phyloP scores from a whole-genome alignment of 2,329 filamentous ascomycete species.

The Trichoderma sp. region DNA sequence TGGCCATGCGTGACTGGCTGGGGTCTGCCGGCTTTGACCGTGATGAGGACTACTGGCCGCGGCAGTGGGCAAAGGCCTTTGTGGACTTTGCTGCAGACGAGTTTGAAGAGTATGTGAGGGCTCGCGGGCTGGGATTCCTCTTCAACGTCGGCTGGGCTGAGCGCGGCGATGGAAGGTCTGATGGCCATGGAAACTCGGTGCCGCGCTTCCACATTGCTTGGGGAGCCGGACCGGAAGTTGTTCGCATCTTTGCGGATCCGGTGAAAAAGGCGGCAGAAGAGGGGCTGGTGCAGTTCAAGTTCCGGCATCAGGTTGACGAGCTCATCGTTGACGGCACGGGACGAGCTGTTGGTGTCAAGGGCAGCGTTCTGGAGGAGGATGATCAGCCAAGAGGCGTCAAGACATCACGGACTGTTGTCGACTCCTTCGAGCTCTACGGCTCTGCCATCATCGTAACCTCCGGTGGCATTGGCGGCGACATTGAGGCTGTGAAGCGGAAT shows the following conservation, averaged over 20 bases:
- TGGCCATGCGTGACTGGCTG: slow-evolving; percentile 62
- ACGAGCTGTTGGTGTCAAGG: slow-evolving; percentile 54
- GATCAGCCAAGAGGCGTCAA: slow-evolving; percentile 53
- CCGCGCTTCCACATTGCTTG: slow-evolving; percentile 64
- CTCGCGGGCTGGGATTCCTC: slow-evolving; percentile 53
- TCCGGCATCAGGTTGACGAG: slow-evolving; percentile 59
- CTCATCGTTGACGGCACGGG: slow-evolving; percentile 55
- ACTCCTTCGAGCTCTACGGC: slow-evolving; percentile 55
- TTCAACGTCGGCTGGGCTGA: slow-evolving; percentile 62
- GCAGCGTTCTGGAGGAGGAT: slow-evolving; percentile 54
- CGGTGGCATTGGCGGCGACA: slow-evolving; percentile 62
- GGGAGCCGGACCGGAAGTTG: slow-evolving; percentile 62
- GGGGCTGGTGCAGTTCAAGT: slow-evolving; percentile 56
- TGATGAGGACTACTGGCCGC: slow-evolving; percentile 59
- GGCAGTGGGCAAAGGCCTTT: slow-evolving; percentile 63
- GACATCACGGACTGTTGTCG: slow-evolving; percentile 50
- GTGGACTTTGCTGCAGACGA: slow-evolving; percentile 62
- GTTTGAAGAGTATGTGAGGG: slow-evolving; percentile 60
- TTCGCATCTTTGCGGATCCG: slow-evolving; percentile 58
- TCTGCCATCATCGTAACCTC: slow-evolving; percentile 56
- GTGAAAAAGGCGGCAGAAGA: slow-evolving; percentile 53
- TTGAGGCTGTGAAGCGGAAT: slow-evolving; percentile 58
- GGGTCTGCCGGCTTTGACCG: slow-evolving; percentile 60
- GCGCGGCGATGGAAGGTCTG: slow-evolving; percentile 55
- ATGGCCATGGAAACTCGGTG: slow-evolving; percentile 63